Conservation (phyloP, 768 basidiomycete species). For the Pulveroboletus frians region DNA sequence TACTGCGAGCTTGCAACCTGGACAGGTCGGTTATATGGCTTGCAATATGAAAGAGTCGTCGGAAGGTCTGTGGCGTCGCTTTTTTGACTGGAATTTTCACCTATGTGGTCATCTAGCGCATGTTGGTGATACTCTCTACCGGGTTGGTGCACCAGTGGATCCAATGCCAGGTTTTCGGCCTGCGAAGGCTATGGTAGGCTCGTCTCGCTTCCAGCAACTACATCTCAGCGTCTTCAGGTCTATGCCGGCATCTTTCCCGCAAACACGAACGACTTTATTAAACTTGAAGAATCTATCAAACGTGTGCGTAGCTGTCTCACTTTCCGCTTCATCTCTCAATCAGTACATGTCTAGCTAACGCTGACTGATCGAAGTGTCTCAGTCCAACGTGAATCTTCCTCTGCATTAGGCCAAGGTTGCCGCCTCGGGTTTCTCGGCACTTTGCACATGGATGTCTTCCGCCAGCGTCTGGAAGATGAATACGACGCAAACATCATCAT, state of each 20-base stretch:
- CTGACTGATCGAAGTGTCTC: conserved; percentile 87
- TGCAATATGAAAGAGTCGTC: conserved; percentile 98
- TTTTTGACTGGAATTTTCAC: not conserved
- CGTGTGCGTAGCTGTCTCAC: conserved; percentile 45
- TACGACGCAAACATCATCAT: conserved; percentile 92
- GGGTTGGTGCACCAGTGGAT: conserved; percentile 64
- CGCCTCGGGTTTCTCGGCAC: conserved; percentile 94
- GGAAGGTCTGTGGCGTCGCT: conserved; percentile 54
- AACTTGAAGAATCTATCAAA: conserved; percentile 94
- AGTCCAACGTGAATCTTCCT: conserved; percentile 85
- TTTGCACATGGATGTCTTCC: conserved; percentile 94
- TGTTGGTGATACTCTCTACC: conserved; percentile 90
- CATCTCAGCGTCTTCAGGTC: conserved; percentile 47
- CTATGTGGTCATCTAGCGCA: conserved; percentile 50
- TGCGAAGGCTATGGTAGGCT: conserved; percentile 83
- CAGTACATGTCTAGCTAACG: conserved; percentile 50
- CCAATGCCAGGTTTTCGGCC: conserved; percentile 90
- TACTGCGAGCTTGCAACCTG: conserved; percentile 59
- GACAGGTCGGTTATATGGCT: conserved; percentile 84
- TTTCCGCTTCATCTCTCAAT: conserved; percentile 7
- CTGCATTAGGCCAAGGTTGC: conserved; percentile 92
- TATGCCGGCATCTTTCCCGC: conserved; percentile 94
- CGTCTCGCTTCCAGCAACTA: not conserved
- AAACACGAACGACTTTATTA: conserved; percentile 84
- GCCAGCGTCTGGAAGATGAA: conserved; percentile 95